Conservation (phyloP, 2,329 filamentous ascomycete species). For the Orbilia javanica region DNA sequence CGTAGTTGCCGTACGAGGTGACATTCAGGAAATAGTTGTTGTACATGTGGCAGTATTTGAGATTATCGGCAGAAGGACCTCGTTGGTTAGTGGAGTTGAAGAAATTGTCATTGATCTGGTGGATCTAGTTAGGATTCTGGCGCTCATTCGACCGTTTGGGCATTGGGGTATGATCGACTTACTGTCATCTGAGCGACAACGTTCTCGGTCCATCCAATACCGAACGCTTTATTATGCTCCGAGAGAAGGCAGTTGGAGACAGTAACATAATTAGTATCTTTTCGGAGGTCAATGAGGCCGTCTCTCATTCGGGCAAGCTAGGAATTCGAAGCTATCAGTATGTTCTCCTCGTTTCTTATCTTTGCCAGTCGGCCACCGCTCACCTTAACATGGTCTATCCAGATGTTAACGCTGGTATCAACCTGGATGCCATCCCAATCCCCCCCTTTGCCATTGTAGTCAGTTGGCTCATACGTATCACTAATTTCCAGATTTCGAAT, state of each 20-base stretch:
- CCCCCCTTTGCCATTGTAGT: slow-evolving; percentile 59
- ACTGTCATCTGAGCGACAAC: slow-evolving; percentile 60
- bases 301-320: slow-evolving; percentile 59
- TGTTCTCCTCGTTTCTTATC: neutral
- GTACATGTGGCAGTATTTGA: slow-evolving; percentile 60
- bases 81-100: slow-evolving; percentile 61
- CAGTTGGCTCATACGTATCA: slow-evolving; percentile 45
- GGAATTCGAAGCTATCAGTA: slow-evolving; percentile 2
- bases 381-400: slow-evolving; percentile 60
- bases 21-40: slow-evolving; percentile 60
- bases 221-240: slow-evolving; percentile 61
- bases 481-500: slow-evolving; percentile 45
- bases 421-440: slow-evolving; percentile 62
- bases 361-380: neutral
- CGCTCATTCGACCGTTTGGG: neutral
- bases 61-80: slow-evolving; percentile 60
- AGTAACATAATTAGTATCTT: slow-evolving; percentile 61
- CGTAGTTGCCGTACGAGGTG: slow-evolving; percentile 61
- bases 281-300: slow-evolving; percentile 60
- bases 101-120: slow-evolving; percentile 61
- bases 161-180: neutral
- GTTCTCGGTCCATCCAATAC: slow-evolving; percentile 61
- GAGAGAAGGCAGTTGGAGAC: slow-evolving; percentile 60
- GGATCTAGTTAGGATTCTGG: slow-evolving; percentile 1
- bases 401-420: slow-evolving; percentile 60